Conservation (phyloP, 768 basidiomycete genomes). For the Pleurotus djamor region DNA sequence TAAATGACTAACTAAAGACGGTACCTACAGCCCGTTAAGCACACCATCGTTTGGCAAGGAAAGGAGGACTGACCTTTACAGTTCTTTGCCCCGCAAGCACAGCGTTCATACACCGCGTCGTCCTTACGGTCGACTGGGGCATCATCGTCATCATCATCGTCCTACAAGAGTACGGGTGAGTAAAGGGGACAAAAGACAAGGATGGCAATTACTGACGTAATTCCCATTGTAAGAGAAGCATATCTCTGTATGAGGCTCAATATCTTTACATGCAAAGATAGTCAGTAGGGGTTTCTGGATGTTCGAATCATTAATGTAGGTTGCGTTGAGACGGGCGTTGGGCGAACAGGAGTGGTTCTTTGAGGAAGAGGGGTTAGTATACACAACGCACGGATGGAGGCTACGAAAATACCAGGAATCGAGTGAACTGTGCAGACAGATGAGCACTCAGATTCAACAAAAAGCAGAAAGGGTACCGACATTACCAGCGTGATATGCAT, state of each 20-base stretch:
- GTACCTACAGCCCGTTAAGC: too few relatives aligned
- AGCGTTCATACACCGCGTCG: constrained; percentile 45
- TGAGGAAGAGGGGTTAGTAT: background rate
- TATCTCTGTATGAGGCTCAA: constrained; percentile 66
- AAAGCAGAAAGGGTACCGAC: constrained; percentile 38
- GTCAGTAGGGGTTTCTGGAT: constrained; percentile 65
- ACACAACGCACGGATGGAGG: constrained; percentile 8
- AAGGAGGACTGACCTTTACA: constrained; percentile 38
- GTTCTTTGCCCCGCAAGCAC: constrained; percentile 49
- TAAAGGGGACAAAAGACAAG: background rate
- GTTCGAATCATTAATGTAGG: constrained; percentile 78
- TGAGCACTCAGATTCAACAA: background rate
- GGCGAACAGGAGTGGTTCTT: constrained; percentile 94
- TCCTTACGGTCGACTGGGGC: constrained; percentile 14
- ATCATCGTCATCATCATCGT: constrained; percentile 9
- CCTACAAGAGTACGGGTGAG: background rate
- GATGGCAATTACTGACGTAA: constrained; percentile 20
- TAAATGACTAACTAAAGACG: too few relatives aligned
- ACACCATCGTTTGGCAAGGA: background rate
- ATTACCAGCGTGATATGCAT: constrained; percentile 88
- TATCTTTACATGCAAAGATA: constrained; percentile 65
- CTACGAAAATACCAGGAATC: constrained; percentile 63
- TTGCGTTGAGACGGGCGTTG: constrained; percentile 70
- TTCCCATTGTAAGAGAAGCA: constrained; percentile 75
- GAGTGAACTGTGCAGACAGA: constrained; percentile 66